Percentiles rank a stretch among this genome's conserved stretches.
Conservation (phyloP, 768 basidiomycete genomes). For the Tricholomella constricta region DNA sequence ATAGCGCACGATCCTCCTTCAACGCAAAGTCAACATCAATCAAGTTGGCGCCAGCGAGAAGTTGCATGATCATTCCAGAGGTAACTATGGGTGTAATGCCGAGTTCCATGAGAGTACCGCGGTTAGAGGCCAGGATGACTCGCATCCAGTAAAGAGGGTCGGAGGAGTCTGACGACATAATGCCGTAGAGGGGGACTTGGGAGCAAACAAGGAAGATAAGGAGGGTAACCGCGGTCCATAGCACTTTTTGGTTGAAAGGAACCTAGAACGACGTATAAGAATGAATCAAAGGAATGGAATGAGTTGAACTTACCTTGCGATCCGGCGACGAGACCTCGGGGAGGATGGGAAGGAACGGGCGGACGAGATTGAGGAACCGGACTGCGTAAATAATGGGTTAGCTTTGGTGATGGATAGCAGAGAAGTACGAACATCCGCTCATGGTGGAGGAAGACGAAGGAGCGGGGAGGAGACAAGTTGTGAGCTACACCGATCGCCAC, state of each 20-base stretch:
- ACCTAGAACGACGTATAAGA: constrained; percentile 52
- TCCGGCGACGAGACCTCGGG: constrained; percentile 98
- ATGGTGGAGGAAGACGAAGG: constrained; percentile 47
- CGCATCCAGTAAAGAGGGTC: constrained; percentile 99
- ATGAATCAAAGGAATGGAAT: neutral
- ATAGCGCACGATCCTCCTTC: constrained; percentile 96
- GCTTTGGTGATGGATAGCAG: neutral
- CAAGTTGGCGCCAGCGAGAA: constrained; percentile 94
- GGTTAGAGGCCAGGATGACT: constrained; percentile 97
- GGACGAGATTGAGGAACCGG: constrained; percentile 96
- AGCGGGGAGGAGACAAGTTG: constrained; percentile 22
- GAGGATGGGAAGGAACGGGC: constrained; percentile 94
- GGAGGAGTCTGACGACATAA: constrained; percentile 99
- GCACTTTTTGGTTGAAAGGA: constrained; percentile 96
- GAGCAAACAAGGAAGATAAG: constrained; percentile 99
- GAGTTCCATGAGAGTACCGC: constrained; percentile 99
- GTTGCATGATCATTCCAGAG: constrained; percentile 99
- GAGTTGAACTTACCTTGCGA: constrained; percentile 69
- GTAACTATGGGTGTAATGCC: constrained; percentile 98
- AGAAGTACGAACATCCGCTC: constrained; percentile 72
- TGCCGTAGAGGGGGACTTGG: constrained; percentile 98
- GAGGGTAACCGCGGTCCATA: constrained; percentile 99
- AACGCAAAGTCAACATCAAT: constrained; percentile 97
- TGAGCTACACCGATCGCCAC: constrained; percentile 22
- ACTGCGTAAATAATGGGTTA: constrained; percentile 50